phyloP scores from a whole-genome alignment of 495 filamentous ascomycete genomes.

The Aspergillus avenaceus region DNA sequence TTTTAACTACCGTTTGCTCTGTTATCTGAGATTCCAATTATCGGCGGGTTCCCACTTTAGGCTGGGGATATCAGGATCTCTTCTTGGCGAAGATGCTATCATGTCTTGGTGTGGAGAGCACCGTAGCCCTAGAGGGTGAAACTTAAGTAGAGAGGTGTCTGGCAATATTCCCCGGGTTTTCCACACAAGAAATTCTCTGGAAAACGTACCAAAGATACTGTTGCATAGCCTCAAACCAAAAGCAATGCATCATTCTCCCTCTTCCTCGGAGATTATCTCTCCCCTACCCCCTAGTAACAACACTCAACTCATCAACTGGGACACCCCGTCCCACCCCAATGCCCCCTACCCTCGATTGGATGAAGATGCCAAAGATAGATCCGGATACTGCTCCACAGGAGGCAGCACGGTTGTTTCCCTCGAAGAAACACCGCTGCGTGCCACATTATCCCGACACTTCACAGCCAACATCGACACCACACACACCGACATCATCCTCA shows the following conservation, averaged over 20 bases:
- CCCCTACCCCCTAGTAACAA: background rate
- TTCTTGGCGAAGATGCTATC: constrained; percentile 9
- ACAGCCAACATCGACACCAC: constrained; percentile 18
- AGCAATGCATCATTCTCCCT: constrained; percentile 1
- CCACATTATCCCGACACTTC: constrained; percentile 18
- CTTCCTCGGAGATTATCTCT: constrained; percentile 3
- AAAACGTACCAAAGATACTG: too few relatives aligned
- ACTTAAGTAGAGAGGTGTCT: background rate
- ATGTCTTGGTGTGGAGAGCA: constrained; percentile 6
- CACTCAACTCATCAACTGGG: constrained; percentile 17
- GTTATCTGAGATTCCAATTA: background rate
- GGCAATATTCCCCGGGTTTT: too few relatives aligned
- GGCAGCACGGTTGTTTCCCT: constrained; percentile 25
- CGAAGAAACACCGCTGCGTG: constrained; percentile 11
- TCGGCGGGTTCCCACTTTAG: background rate
- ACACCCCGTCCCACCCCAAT: constrained; percentile 1
- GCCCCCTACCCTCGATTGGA: background rate
- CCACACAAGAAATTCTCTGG: too few relatives aligned
- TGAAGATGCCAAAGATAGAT: constrained; percentile 18
- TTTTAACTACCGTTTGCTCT: background rate
- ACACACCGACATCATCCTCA: constrained; percentile 30
- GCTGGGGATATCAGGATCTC: background rate
- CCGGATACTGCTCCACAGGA: constrained; percentile 20
- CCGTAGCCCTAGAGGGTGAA: background rate
- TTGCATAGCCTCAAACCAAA: background rate